Conservation (phyloP, 192 early-diverging fungal species). For the Tieghemiomyces parasiticus region DNA sequence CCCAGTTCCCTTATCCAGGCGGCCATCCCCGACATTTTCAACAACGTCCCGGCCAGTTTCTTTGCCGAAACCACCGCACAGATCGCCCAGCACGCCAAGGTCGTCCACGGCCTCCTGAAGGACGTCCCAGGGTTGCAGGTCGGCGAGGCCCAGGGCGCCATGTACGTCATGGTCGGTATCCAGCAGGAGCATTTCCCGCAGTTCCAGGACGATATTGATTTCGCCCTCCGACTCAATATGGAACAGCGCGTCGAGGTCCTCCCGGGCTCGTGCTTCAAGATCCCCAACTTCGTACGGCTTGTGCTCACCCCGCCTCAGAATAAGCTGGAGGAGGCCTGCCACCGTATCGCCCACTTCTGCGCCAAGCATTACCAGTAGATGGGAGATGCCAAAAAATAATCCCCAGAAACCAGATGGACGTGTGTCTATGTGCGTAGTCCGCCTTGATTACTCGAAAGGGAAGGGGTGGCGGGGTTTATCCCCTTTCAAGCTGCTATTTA, state of each 20-base stretch:
- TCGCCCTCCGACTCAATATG: constrained; percentile 59
- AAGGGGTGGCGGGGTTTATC: no score
- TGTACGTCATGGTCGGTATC: constrained; percentile 83
- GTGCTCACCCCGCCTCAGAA: constrained; percentile 68
- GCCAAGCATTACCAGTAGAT: constrained; percentile 50
- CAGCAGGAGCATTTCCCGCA: constrained; percentile 49
- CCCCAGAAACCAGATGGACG: no score
- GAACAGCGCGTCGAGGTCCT: constrained; percentile 76
- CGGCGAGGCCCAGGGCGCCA: constrained; percentile 76
- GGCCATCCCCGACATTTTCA: constrained; percentile 66
- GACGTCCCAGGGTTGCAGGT: constrained; percentile 55
- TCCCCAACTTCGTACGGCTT: constrained; percentile 61
- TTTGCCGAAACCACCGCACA: constrained; percentile 48
- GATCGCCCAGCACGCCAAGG: constrained; percentile 51
- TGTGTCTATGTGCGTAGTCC: no score
- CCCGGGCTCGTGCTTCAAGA: constrained; percentile 73
- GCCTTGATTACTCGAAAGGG: no score
- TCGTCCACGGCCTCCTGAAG: constrained; percentile 41
- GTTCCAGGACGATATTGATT: constrained; percentile 61
- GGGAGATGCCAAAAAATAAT: no score
- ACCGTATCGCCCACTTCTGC: constrained; percentile 68
- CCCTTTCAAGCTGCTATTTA: no score
- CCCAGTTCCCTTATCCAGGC: constrained; percentile 64
- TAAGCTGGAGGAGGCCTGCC: constrained; percentile 50
- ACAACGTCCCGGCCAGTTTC: constrained; percentile 46